Percentiles rank a stretch among this genome's conserved stretches.
These are phyloP conservation scores for Cytospora leucostoma DNA, from an alignment of 2,329 filamentous ascomycete genomes.

Conservation along the genomic window DNA sequence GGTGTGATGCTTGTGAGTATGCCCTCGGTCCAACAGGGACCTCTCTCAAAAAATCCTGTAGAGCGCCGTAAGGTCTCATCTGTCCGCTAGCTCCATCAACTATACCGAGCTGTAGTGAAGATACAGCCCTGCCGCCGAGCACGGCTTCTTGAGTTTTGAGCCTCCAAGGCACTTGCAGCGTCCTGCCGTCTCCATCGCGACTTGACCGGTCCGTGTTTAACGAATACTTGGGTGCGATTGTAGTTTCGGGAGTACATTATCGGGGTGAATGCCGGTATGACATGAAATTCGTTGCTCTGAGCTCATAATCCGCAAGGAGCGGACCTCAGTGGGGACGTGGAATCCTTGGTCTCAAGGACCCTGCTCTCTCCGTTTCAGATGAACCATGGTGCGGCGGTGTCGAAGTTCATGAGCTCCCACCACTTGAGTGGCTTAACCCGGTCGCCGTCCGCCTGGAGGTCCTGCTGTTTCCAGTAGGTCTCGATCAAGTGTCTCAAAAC, in stretches of 20 bases:
- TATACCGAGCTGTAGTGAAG: not conserved
- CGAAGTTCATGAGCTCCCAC: slow-evolving; percentile 42
- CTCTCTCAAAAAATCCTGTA: not conserved
- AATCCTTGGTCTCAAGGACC: not conserved
- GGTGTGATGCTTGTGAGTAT: not conserved
- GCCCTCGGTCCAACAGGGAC: not conserved
- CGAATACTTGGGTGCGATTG: not conserved
- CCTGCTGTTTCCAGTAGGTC: slow-evolving; percentile 48
- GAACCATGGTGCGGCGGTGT: slow-evolving; percentile 39
- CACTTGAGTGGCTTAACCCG: slow-evolving; percentile 38
- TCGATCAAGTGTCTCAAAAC: slow-evolving; percentile 47
- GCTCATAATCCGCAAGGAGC: not conserved
- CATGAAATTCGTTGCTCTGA: not conserved
- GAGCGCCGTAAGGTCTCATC: not conserved
- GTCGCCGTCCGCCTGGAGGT: slow-evolving; percentile 40
- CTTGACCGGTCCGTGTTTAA: not conserved
- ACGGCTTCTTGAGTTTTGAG: not conserved
- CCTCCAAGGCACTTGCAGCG: not conserved
- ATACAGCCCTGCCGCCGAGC: not conserved
- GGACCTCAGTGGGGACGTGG: no score
- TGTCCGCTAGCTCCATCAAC: not conserved
- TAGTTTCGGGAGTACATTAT: not conserved
- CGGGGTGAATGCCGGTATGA: not conserved
- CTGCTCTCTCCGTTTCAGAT: slow-evolving; percentile 33
- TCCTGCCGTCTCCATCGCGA: not conserved